Percentiles rank a stretch among this genome's conserved stretches.
These are phyloP conservation scores for Nannizziopsis barbatae DNA, from an alignment of 2,329 filamentous ascomycete genomes.

Conservation along the genomic window DNA sequence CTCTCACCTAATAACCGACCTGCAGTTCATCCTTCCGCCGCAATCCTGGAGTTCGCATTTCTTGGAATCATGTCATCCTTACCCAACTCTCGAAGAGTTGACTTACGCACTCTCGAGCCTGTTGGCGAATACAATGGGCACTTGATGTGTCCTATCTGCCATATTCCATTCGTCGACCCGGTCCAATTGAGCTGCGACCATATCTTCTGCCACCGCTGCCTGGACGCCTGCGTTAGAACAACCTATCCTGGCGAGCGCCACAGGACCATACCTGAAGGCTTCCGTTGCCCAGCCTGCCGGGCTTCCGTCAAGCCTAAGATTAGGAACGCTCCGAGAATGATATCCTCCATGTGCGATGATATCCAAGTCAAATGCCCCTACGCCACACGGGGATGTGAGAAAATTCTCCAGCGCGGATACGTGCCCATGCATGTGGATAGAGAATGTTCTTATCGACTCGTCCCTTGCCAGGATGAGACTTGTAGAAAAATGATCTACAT, in stretches of 20 bases:
- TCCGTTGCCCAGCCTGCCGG: slow-evolving; percentile 49
- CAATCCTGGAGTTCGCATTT: too few species aligned
- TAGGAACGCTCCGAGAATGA: slow-evolving; percentile 42
- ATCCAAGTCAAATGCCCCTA: slow-evolving; percentile 50
- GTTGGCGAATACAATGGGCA: slow-evolving; percentile 47
- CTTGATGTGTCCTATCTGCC: slow-evolving; percentile 54
- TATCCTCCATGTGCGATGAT: slow-evolving; percentile 52
- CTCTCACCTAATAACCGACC: background rate
- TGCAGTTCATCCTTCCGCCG: too few species aligned
- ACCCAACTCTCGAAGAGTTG: slow-evolving; percentile 27
- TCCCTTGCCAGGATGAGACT: slow-evolving; percentile 41
- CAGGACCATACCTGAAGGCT: slow-evolving; percentile 18
- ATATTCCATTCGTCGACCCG: slow-evolving; percentile 50
- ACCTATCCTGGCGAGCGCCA: slow-evolving; percentile 15
- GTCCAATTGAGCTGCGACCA: slow-evolving; percentile 51
- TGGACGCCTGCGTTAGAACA: slow-evolving; percentile 39
- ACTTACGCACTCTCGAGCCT: slow-evolving; percentile 49
- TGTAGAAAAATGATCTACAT: slow-evolving; percentile 45
- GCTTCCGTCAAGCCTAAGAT: slow-evolving; percentile 31
- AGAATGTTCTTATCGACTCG: slow-evolving; percentile 46
- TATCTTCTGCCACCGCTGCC: slow-evolving; percentile 51
- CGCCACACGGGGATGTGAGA: slow-evolving; percentile 42
- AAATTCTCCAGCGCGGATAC: slow-evolving; percentile 44
- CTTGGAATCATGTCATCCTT: slow-evolving; percentile 1
- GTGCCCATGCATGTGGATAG: slow-evolving; percentile 50